Evolutionary conservation across 2,329 filamentous ascomycete genomes (phyloP).

Genomic region (Paraphoma chrysanthemicola): DNA sequence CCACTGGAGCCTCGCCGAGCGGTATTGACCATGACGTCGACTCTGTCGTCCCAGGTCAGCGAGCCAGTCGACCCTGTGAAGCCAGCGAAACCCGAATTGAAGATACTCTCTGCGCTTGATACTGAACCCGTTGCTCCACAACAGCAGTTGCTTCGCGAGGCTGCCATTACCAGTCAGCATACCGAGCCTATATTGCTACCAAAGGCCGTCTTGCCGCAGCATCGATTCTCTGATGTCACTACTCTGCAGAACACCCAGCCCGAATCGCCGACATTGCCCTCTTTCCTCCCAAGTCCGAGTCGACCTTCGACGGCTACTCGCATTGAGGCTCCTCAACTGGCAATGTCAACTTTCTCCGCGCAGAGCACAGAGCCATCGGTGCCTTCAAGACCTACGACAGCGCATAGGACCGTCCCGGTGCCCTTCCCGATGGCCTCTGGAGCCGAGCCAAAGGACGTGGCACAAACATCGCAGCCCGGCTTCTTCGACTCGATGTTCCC

Average conservation of each 20-base stretch:
- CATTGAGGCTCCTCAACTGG: slow-evolving; percentile 18
- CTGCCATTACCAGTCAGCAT: slow-evolving; percentile 33
- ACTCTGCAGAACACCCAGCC: slow-evolving; percentile 41
- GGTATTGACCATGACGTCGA: slow-evolving; percentile 22
- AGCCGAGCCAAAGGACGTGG: slow-evolving; percentile 15
- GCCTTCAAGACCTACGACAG: slow-evolving; percentile 39
- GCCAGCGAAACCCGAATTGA: slow-evolving; percentile 20
- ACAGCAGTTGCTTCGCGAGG: slow-evolving; percentile 19
- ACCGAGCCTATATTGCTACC: slow-evolving; percentile 35
- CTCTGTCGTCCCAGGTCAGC: slow-evolving; percentile 23
- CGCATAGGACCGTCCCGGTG: slow-evolving; percentile 27
- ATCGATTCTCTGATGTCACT: slow-evolving; percentile 35
- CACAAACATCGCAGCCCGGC: slow-evolving; percentile 43
- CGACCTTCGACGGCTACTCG: slow-evolving; percentile 40
- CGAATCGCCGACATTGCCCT: slow-evolving; percentile 43
- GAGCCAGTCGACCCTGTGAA: slow-evolving; percentile 26
- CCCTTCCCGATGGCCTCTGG: slow-evolving; percentile 17
- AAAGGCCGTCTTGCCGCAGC: slow-evolving; percentile 6
- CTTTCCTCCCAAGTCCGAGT: slow-evolving; percentile 40
- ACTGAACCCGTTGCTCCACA: slow-evolving; percentile 36
- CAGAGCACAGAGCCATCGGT: slow-evolving; percentile 39
- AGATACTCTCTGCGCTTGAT: slow-evolving; percentile 25
- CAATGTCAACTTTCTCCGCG: slow-evolving; percentile 34
- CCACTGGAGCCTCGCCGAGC: slow-evolving; percentile 23
- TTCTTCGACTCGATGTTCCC: slow-evolving; percentile 55